A percentile compares a stretch with the other conserved stretches of the same genome.
Conservation (phyloP, 495 filamentous ascomycete genomes). For the Neurospora sp. region DNA sequence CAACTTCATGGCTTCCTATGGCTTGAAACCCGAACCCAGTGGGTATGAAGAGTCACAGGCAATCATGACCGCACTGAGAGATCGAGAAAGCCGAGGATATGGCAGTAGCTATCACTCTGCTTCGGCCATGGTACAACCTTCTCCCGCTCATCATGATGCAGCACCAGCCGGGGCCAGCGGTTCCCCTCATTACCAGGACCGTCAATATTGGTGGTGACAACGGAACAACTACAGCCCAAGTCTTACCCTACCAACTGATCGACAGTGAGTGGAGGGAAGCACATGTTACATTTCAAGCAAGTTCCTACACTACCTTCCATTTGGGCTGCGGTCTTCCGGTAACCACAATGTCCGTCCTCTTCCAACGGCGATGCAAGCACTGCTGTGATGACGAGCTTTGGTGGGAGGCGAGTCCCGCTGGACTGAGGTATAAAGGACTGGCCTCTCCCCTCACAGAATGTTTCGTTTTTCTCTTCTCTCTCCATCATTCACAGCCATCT, state of each 20-base stretch:
- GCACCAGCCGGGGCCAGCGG: neutral
- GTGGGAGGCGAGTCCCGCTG: neutral
- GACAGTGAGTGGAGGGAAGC: neutral
- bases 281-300: neutral
- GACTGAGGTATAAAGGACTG: neutral
- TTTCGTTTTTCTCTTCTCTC: neutral
- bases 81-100: neutral
- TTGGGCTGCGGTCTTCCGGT: neutral
- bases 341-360: neutral
- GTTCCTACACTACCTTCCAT: neutral
- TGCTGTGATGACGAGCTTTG: neutral
- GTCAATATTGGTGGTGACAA: neutral
- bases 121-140: neutral
- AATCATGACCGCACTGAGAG: neutral
- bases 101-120: neutral
- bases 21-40: neutral
- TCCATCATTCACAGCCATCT: neutral
- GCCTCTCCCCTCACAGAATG: neutral
- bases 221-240: neutral
- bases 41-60: neutral
- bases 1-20: neutral
- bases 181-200: neutral
- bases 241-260: neutral
- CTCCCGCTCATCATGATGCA: neutral
- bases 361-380: neutral